These are phyloP conservation scores for Theileria parva DNA, from an alignment of 169 alveolate genomes.

Conservation along the genomic window DNA sequence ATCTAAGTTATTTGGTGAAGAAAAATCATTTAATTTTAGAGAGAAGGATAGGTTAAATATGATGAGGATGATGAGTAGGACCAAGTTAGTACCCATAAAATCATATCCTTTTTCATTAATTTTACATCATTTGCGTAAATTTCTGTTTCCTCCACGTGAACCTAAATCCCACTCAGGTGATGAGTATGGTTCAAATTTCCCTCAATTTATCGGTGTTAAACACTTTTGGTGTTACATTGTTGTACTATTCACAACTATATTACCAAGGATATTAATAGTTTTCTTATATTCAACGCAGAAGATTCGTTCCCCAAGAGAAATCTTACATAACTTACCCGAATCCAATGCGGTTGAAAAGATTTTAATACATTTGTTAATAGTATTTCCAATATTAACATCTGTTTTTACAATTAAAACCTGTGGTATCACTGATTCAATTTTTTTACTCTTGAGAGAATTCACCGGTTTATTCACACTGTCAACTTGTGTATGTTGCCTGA, in stretches of 20 bases:
- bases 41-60: neutral
- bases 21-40: no score
- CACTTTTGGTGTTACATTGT: neutral
- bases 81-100: constrained; percentile 6
- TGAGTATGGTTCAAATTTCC: neutral
- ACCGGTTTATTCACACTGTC: constrained; percentile 28
- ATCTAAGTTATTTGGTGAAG: neutral
- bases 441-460: constrained; percentile 17
- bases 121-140: neutral
- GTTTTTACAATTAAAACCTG: constrained; percentile 35
- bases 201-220: neutral
- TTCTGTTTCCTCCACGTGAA: neutral
- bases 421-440: constrained; percentile 17
- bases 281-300: neutral
- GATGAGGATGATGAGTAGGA: constrained; percentile 25
- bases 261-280: constrained; percentile 16
- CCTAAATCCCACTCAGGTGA: neutral
- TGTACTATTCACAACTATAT: neutral
- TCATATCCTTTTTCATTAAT: constrained; percentile 5
- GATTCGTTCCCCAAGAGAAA: constrained; percentile 49
- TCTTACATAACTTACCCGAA: constrained; percentile 1
- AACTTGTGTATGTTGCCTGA: constrained; percentile 38
- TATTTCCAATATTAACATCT: neutral
- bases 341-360: constrained; percentile 14
- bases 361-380: constrained; percentile 11